phyloP scores from a whole-genome alignment of 2,329 filamentous ascomycete species.

The Eurotiales sp. region DNA sequence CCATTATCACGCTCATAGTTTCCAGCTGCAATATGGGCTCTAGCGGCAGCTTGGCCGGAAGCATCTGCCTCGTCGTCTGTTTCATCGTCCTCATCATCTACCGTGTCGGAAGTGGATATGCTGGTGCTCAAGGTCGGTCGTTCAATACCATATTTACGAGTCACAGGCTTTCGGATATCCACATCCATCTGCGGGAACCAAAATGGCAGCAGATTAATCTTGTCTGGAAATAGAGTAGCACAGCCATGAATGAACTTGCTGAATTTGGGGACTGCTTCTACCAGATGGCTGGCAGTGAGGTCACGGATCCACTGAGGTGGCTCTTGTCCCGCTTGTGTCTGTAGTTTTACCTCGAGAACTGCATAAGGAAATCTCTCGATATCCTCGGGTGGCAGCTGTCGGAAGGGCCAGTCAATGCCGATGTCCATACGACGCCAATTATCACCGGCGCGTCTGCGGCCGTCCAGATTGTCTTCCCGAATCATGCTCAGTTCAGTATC shows the following conservation, averaged over 20 bases:
- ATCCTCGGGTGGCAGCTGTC: constrained; percentile 78
- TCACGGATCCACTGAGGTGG: constrained; percentile 96
- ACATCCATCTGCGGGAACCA: constrained; percentile 99
- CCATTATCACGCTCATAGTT: constrained; percentile 28
- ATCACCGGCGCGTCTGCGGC: constrained; percentile 67
- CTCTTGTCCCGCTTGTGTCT: constrained; percentile 92
- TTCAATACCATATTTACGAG: constrained; percentile 86
- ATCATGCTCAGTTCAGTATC: constrained; percentile 95
- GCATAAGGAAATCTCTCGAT: constrained; percentile 93
- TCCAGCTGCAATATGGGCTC: constrained; percentile 18
- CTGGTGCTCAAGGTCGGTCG: constrained; percentile 70
- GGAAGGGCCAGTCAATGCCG: constrained; percentile 92
- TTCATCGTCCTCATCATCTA: constrained; percentile 67
- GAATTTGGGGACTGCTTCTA: constrained; percentile 98
- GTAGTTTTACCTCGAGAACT: constrained; percentile 93
- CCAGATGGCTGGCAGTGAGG: constrained; percentile 85
- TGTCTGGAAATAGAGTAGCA: constrained; percentile 77
- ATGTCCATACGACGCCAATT: constrained; percentile 99
- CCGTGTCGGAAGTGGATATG: constrained; percentile 72
- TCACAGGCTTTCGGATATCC: constrained; percentile 90
- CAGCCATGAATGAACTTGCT: constrained; percentile 98
- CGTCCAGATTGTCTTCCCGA: constrained; percentile 92
- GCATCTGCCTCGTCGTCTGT: constrained; percentile 59
- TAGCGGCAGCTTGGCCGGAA: background rate
- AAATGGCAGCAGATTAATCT: constrained; percentile 87